Conservation (phyloP, 768 basidiomycete genomes). For the Lenzites betulinus region DNA sequence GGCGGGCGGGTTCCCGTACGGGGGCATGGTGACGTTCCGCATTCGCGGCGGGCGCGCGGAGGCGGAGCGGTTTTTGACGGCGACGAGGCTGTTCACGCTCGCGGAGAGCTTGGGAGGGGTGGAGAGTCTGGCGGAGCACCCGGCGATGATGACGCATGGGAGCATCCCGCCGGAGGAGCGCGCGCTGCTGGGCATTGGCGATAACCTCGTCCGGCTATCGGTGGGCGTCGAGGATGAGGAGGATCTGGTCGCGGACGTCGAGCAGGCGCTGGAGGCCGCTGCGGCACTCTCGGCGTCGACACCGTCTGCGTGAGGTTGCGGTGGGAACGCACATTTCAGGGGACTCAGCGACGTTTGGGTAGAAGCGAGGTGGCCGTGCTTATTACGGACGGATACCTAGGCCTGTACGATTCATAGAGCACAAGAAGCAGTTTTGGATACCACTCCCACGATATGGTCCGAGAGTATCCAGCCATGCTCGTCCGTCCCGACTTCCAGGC, state of each 20-base stretch:
- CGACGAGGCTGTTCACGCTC: conserved; percentile 69
- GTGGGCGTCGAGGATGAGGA: conserved; percentile 89
- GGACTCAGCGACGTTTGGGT: too few relatives aligned
- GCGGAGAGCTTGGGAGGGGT: conserved; percentile 93
- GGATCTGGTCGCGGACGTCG: conserved; percentile 75
- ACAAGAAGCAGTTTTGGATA: too few relatives aligned
- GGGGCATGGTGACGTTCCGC: conserved; percentile 85
- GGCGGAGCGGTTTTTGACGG: conserved; percentile 68
- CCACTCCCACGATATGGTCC: conserved; percentile 20
- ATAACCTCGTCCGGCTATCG: conserved; percentile 74
- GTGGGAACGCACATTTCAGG: too few relatives aligned
- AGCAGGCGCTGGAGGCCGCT: conserved; percentile 59
- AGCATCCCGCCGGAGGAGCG: conserved; percentile 71
- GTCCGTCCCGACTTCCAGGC: conserved; percentile 16
- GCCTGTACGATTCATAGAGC: background rate
- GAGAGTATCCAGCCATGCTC: conserved; percentile 16
- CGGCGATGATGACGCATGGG: conserved; percentile 87
- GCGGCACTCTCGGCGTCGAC: conserved; percentile 10
- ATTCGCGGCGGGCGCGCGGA: conserved; percentile 52
- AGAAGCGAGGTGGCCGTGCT: too few relatives aligned
- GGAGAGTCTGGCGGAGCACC: conserved; percentile 87
- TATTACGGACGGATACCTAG: background rate
- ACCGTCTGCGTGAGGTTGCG: too few relatives aligned
- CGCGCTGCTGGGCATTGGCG: conserved; percentile 71
- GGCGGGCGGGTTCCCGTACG: conserved; percentile 75